phyloP scores from a whole-genome alignment of 2,329 filamentous ascomycete species.

The Fusarium sp. region DNA sequence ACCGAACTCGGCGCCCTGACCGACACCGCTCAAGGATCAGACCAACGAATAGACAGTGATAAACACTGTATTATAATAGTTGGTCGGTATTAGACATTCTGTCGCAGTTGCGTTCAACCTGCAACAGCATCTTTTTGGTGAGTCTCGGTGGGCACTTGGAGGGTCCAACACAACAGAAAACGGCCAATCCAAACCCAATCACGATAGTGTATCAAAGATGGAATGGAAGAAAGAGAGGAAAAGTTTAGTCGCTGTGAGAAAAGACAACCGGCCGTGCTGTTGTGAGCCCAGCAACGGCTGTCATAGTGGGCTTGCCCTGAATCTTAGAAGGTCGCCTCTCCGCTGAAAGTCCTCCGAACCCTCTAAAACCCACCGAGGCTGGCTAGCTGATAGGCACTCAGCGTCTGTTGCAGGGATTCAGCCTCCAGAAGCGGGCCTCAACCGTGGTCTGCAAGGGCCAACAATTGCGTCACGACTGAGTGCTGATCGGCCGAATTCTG shows the following conservation, averaged over 20 bases:
- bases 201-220: background rate
- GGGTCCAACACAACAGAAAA: constrained; percentile 18
- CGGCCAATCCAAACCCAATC: constrained; percentile 16
- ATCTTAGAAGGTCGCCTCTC: constrained; percentile 12
- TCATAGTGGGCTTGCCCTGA: constrained; percentile 16
- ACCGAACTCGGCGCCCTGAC: constrained; percentile 26
- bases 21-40: constrained; percentile 28
- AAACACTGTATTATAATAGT: constrained; percentile 24
- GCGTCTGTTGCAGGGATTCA: constrained; percentile 6
- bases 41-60: constrained; percentile 10
- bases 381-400: constrained; percentile 14
- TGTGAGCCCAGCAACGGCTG: constrained; percentile 5
- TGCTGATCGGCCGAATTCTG: constrained; percentile 43
- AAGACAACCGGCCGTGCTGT: background rate
- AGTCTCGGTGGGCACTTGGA: background rate
- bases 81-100: constrained; percentile 7
- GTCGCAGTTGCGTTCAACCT: constrained; percentile 21
- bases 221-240: background rate
- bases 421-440: constrained; percentile 25
- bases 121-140: constrained; percentile 28
- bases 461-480: constrained; percentile 47
- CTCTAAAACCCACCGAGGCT: constrained; percentile 15
- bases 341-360: constrained; percentile 1
- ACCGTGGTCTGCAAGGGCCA: constrained; percentile 39
- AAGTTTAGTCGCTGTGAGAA: constrained; percentile 9